Evolutionary conservation across 495 filamentous ascomycete species (phyloP).

Genomic region (Aeminium ludgeri): DNA sequence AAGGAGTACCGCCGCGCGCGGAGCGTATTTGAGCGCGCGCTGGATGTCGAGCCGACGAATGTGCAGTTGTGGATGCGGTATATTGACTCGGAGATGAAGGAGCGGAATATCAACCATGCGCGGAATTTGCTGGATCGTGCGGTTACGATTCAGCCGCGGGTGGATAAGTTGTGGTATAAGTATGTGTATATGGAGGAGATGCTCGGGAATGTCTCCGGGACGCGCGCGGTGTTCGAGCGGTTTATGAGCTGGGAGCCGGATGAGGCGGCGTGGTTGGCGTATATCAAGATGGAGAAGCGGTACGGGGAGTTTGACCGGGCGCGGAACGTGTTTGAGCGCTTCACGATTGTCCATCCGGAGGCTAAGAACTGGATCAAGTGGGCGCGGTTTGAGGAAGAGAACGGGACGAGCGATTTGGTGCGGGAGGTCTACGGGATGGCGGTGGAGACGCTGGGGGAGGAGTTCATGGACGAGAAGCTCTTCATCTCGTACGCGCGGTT

Average conservation of each 20-base stretch:
- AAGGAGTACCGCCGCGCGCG: conserved; percentile 93
- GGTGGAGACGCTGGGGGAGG: conserved; percentile 78
- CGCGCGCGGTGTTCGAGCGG: conserved; percentile 85
- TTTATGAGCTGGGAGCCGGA: conserved; percentile 99
- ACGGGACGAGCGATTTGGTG: conserved; percentile 75
- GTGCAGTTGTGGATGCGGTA: conserved; percentile 79
- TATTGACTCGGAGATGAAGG: conserved; percentile 93
- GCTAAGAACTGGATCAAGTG: conserved; percentile 97
- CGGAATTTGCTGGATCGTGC: conserved; percentile 88
- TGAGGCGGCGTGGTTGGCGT: conserved; percentile 85
- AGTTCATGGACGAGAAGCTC: conserved; percentile 90
- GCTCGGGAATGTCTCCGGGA: conserved; percentile 79
- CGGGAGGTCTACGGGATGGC: conserved; percentile 83
- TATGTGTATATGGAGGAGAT: conserved; percentile 99
- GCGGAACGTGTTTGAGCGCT: conserved; percentile 71
- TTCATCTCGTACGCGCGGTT: conserved; percentile 88
- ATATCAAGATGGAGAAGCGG: conserved; percentile 92
- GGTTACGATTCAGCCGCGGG: conserved; percentile 74
- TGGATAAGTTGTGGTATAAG: conserved; percentile 97
- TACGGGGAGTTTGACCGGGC: conserved; percentile 81
- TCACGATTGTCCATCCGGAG: conserved; percentile 87
- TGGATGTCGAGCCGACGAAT: conserved; percentile 77
- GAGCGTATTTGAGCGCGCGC: conserved; percentile 88
- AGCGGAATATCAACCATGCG: conserved; percentile 91
- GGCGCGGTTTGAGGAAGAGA: conserved; percentile 93